Evolutionary conservation across 768 basidiomycete genomes (phyloP), one percentile per base, ranked within the genome.

Genomic region (Coprinopsis cinerea): DNA sequence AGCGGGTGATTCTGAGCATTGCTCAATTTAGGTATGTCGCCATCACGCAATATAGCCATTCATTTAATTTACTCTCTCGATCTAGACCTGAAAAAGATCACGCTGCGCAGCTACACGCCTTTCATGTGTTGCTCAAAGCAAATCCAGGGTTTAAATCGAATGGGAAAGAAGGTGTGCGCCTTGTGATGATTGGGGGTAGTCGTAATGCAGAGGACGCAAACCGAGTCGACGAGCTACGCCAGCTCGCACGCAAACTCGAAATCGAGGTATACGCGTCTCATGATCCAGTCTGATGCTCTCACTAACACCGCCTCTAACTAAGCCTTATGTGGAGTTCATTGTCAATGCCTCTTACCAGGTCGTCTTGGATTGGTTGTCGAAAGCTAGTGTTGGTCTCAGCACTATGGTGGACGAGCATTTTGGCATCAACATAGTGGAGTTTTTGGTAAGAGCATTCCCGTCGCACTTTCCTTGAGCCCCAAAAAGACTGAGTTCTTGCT

Each of bases 401-500:
- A 96, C 95, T 13, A 99, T 99, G 95, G 78, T 92, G 0, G 93
- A 98, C 60, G 95, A 99, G 65, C 95, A 99, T 63, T 99, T 98
- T 54, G 95, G 96, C 2, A 98, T 99, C 64, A 96, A 93, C 57
- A 77, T 99, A 30, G 95, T 99, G 6, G 95, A 99, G 64, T 95
- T 89, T 58, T 95, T 98, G 94, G 94, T 89, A 43, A 55, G 78
- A 64, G 42, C 46, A 15, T 26, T 39, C 26, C 26, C 47, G 22
- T 15, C 39, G 30, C 18, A 40, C 20, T 30, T 17, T 35, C 6
- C 36, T 27, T 13, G 13, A 5, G 3, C n/a, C 23, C 35, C 2
- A 32, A 13, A 9, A n/a, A 25, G 13, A 25, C n/a, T 41, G 30
- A 40, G 34, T n/a, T n/a, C n/a, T n/a, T n/a, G n/a, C n/a, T 26